These are phyloP conservation scores for Phytopythium boreale DNA, from an alignment of 352 stramenopile species.

Conservation along the genomic window DNA sequence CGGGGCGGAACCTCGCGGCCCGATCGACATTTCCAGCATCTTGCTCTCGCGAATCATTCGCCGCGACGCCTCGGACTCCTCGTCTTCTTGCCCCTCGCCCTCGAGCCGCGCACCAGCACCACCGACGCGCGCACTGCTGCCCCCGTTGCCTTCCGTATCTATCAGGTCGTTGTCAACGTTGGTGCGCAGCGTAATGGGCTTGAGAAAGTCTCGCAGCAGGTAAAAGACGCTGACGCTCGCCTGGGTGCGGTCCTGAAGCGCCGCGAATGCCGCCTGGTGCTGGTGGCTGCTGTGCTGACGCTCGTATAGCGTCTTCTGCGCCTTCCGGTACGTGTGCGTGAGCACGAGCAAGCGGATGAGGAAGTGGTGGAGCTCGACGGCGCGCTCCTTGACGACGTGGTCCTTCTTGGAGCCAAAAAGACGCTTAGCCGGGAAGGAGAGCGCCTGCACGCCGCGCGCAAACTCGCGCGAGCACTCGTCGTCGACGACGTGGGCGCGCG, in stretches of 20 bases:
- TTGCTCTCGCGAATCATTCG: conserved; percentile 68
- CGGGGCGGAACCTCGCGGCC: neutral
- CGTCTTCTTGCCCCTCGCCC: conserved; percentile 10
- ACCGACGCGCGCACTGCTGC: neutral
- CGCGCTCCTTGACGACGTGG: conserved; percentile 69
- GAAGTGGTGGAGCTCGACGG: conserved; percentile 71
- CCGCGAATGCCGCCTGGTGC: conserved; percentile 17
- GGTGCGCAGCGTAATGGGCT: conserved; percentile 36
- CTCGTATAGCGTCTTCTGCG: conserved; percentile 61
- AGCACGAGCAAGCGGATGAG: conserved; percentile 69
- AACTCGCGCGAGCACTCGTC: conserved; percentile 52
- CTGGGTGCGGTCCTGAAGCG: conserved; percentile 39
- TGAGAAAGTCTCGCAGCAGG: conserved; percentile 70
- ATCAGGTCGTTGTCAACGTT: neutral
- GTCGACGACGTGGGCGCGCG: conserved; percentile 36
- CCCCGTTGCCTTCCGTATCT: neutral
- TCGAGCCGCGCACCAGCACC: neutral
- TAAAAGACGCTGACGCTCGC: conserved; percentile 64
- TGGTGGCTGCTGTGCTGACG: conserved; percentile 17
- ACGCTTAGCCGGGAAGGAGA: conserved; percentile 57
- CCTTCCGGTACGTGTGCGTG: conserved; percentile 74
- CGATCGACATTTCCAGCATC: conserved; percentile 53
- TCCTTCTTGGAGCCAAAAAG: conserved; percentile 71
- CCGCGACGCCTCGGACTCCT: conserved; percentile 27
- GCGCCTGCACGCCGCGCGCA: conserved; percentile 20